A percentile compares a stretch with the other conserved stretches of the same genome.
phyloP scores from a whole-genome alignment of 768 basidiomycete genomes.

The Sporobolomyces roseus region DNA sequence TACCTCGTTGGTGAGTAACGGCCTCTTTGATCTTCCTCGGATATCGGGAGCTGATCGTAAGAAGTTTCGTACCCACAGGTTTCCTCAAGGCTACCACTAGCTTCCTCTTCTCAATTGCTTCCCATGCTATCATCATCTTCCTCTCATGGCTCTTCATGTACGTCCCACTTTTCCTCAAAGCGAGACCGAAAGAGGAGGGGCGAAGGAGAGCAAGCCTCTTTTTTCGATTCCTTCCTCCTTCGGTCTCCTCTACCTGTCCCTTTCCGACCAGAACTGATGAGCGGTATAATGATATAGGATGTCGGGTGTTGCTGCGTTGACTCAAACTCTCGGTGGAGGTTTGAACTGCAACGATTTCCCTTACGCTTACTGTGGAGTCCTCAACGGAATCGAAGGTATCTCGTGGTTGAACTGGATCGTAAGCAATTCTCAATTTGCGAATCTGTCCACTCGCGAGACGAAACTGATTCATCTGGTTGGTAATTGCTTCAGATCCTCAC shows the following conservation, averaged over 20 bases:
- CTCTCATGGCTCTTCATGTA: conserved; percentile 46
- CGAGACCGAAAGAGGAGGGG: too few species aligned
- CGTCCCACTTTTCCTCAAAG: not conserved
- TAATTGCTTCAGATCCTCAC: conserved; percentile 26
- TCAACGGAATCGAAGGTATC: conserved; percentile 42
- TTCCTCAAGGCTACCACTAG: conserved; percentile 35
- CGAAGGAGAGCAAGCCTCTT: too few species aligned
- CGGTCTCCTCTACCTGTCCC: not conserved
- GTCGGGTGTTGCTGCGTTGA: conserved; percentile 41
- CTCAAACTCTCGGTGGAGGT: conserved; percentile 24
- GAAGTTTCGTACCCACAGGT: conserved; percentile 9
- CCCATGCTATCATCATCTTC: conserved; percentile 37
- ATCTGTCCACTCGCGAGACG: too few species aligned
- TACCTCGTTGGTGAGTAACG: conserved; percentile 37
- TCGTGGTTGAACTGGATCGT: conserved; percentile 44
- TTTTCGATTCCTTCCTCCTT: not conserved
- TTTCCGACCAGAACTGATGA: too few species aligned
- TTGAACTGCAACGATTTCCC: conserved; percentile 24
- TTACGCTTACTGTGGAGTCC: conserved; percentile 36
- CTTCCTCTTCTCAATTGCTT: conserved; percentile 45
- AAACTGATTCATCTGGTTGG: not conserved
- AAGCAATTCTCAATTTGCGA: not conserved
- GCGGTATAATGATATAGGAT: too few species aligned
- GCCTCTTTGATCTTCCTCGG: too few species aligned
- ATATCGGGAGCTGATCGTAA: not conserved